A percentile compares a stretch with the other conserved stretches of the same genome.
These are phyloP conservation scores for Nothopassalora personata DNA, from an alignment of 2,329 filamentous ascomycete genomes.

Conservation along the genomic window DNA sequence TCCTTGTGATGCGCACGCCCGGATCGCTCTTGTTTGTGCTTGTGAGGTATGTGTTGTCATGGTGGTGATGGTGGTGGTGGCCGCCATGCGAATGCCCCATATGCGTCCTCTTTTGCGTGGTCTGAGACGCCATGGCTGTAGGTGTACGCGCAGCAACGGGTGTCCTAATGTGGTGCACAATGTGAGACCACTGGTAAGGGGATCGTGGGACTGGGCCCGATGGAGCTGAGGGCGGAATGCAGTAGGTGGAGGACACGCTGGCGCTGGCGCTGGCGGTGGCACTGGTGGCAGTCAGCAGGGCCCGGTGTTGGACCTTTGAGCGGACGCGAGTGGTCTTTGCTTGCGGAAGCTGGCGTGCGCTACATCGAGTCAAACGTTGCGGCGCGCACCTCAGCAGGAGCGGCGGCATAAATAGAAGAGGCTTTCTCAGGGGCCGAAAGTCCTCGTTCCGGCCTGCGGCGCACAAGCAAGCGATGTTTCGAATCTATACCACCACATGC, in stretches of 20 bases:
- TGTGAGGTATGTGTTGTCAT: constrained; percentile 78
- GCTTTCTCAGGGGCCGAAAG: neutral
- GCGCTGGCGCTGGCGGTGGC: neutral
- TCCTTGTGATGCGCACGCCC: constrained; percentile 85
- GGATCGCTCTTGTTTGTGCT: constrained; percentile 85
- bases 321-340: neutral
- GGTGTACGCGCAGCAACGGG: constrained; percentile 4
- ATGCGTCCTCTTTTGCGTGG: constrained; percentile 28
- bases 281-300: constrained; percentile 13
- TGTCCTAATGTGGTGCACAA: constrained; percentile 26
- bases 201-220: constrained; percentile 14
- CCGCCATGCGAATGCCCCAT: constrained; percentile 38
- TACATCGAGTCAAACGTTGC: neutral
- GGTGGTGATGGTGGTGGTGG: constrained; percentile 66
- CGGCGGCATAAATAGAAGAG: constrained; percentile 1
- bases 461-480: neutral
- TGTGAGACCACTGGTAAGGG: constrained; percentile 32
- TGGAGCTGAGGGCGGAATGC: neutral
- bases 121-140: constrained; percentile 19
- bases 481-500: neutral
- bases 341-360: neutral
- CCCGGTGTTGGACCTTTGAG: constrained; percentile 11
- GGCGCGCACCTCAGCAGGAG: neutral
- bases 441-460: neutral
- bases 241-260: neutral